These are phyloP conservation scores for Pichia sporocuriosa DNA, from an alignment of 805 yeast species.

Conservation along the genomic window DNA sequence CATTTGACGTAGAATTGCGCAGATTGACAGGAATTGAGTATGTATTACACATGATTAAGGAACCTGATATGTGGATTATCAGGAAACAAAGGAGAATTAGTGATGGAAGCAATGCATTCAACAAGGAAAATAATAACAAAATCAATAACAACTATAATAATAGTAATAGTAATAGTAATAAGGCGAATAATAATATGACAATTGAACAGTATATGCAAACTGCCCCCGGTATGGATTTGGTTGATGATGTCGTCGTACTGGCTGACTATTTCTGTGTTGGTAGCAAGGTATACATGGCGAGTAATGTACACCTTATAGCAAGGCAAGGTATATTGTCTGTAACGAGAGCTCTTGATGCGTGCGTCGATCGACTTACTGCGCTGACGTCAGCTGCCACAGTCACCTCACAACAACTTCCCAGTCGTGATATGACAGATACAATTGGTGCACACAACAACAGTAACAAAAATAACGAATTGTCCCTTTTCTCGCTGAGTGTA, in stretches of 20 bases:
- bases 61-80: slow-evolving; percentile 90
- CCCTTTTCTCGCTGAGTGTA: neutral
- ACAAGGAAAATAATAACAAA: slow-evolving; percentile 29
- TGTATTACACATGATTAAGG: slow-evolving; percentile 63
- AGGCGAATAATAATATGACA: slow-evolving; percentile 57
- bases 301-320: slow-evolving; percentile 63
- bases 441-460: neutral
- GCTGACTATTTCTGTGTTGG: slow-evolving; percentile 86
- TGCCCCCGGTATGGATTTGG: slow-evolving; percentile 58
- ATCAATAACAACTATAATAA: too few species aligned
- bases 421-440: neutral
- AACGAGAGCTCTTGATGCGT: neutral
- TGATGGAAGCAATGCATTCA: slow-evolving; percentile 22
- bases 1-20: slow-evolving; percentile 43
- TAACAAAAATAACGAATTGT: neutral
- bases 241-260: slow-evolving; percentile 44
- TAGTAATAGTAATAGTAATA: too few species aligned
- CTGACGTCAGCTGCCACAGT: neutral
- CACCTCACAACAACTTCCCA: neutral
- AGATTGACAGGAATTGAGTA: slow-evolving; percentile 87
- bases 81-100: slow-evolving; percentile 67
- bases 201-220: slow-evolving; percentile 92
- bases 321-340: neutral
- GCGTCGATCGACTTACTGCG: slow-evolving; percentile 4
- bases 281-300: slow-evolving; percentile 89